Base-by-base conservation (phyloP, 495 filamentous ascomycete species). In the Penicillium cinerascens region DNA sequence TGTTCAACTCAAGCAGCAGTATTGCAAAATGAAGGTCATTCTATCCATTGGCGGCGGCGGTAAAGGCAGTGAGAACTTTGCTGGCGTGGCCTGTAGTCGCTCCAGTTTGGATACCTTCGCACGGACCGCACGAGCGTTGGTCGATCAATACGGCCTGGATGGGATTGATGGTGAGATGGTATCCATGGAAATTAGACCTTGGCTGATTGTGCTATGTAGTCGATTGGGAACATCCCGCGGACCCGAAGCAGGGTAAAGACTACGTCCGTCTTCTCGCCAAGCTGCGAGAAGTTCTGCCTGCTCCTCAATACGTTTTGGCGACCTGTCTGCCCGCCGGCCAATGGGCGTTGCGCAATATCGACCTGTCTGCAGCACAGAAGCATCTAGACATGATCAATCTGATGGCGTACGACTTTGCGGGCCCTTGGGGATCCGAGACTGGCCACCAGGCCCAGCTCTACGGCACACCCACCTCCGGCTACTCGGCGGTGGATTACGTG, bases 321-420 rank as follows among this genome's bases (percentile, higher is more conserved):
- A 86, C 89, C 26, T 87, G 87, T 33, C 79, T 96, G 2, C 89
- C 91, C n/a, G 88, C 87, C 13, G 82, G 84, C 6, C 80, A 84
- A 67, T 84, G 84, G 80, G 80, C 85, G 1, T 69, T 96, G 29
- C 79, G 83, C 51, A 78, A 92, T 61, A 93, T 96, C 59, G 82
- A 92, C 62, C 76, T 95, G 15, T 69, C 71, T 38, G 71, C 77
- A 26, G 83, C 86, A 1, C 75, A 83, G 18, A 66, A 79, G 39
- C 83, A 88, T 46, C 76, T 95, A 37, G 89, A 95, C 68, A 79
- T 85, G 48, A 73, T 96, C 61, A 95, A 95, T 61, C 68, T 96
- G 20, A 92, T 87, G 81, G 80, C 87, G 6, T 96, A 95, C 63
- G 91, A 96, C 66, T 95, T 95, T 67, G 80, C 80, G n/a, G 90